These are phyloP conservation scores for Cicer bijugum DNA, from an alignment of 306 rosid species.

Conservation along the genomic window DNA sequence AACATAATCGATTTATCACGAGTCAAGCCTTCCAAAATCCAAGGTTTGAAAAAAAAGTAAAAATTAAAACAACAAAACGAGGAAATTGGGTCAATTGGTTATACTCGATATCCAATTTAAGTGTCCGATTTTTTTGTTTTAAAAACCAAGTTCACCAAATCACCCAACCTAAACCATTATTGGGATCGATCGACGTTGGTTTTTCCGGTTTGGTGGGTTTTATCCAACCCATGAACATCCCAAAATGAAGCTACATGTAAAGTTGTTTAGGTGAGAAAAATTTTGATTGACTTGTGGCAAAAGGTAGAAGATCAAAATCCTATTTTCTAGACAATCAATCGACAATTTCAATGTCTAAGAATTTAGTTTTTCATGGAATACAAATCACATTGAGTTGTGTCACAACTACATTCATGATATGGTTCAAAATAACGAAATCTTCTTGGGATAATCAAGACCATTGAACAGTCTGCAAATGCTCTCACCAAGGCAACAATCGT, in stretches of 20 bases:
- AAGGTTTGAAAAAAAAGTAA: no score
- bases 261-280: neutral
- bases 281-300: neutral
- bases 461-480: neutral
- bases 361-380: neutral
- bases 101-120: no score
- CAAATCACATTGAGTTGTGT: neutral
- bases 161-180: no score
- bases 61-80: no score
- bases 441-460: neutral
- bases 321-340: neutral
- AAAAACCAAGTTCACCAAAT: no score
- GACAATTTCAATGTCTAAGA: neutral
- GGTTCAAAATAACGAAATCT: neutral
- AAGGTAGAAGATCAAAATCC: neutral
- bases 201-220: no score
- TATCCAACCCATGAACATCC: no score
- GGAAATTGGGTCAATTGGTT: no score
- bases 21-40: no score
- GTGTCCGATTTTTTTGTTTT: no score
- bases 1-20: no score
- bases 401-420: neutral
- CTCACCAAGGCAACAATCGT: neutral
- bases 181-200: no score
- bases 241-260: neutral